phyloP scores from a whole-genome alignment of 768 basidiomycete species.

The Coprinellus micaceus region DNA sequence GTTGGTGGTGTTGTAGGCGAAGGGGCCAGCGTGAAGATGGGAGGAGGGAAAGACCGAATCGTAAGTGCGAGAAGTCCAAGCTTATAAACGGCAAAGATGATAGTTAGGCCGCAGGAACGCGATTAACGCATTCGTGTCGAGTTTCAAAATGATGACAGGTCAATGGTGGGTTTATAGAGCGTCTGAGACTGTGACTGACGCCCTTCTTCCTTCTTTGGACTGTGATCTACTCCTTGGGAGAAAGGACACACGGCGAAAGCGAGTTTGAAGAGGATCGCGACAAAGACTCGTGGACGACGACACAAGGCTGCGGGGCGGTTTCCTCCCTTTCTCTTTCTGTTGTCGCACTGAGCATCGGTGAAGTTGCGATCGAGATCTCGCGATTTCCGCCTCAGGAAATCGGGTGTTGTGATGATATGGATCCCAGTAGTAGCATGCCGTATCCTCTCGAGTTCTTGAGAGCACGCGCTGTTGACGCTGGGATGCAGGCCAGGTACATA shows the following conservation, averaged over 20 bases:
- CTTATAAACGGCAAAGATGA: conserved; percentile 20
- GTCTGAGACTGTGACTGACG: conserved; percentile 18
- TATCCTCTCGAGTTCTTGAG: neutral
- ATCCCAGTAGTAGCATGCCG: neutral
- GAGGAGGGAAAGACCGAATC: conserved; percentile 2
- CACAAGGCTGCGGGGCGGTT: conserved; percentile 19
- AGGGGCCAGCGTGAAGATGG: neutral
- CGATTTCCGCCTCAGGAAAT: neutral
- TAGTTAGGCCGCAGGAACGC: conserved; percentile 21
- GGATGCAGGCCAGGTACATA: neutral
- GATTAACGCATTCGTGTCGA: conserved; percentile 24
- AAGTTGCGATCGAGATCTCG: neutral
- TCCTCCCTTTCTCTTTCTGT: conserved; percentile 8
- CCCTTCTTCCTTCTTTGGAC: conserved; percentile 21
- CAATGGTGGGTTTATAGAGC: neutral
- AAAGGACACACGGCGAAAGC: conserved; percentile 23
- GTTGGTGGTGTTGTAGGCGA: neutral
- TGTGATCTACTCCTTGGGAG: conserved; percentile 15
- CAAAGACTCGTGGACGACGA: conserved; percentile 22
- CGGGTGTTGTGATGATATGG: neutral
- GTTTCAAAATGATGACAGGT: conserved; percentile 22
- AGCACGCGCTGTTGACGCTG: neutral
- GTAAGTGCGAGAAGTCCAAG: conserved; percentile 10
- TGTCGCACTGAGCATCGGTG: neutral
- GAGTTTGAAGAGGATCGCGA: conserved; percentile 5